Conservation (phyloP, 306 rosid species). For the Lithocarpus polystachyus region DNA sequence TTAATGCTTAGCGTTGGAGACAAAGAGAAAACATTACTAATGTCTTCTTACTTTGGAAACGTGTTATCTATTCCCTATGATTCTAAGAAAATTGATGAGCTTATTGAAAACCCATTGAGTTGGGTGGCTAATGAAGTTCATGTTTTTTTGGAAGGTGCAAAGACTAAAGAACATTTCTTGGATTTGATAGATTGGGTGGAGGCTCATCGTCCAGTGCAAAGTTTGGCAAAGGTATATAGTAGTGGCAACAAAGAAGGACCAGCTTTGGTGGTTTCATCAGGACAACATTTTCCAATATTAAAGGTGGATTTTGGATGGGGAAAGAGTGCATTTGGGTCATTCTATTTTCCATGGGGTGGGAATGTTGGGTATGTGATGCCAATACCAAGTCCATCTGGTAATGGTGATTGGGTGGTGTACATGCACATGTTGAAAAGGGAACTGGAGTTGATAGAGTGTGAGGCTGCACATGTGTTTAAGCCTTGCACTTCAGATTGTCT, state of each 20-base stretch:
- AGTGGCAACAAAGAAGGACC: conserved; percentile 27
- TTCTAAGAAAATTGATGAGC: conserved; percentile 22
- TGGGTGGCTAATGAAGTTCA: conserved; percentile 49
- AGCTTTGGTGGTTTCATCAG: conserved; percentile 64
- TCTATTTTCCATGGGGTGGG: conserved; percentile 79
- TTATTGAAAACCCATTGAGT: conserved; percentile 36
- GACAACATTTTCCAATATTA: conserved; percentile 54
- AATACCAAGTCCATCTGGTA: conserved; percentile 59
- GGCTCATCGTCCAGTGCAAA: conserved; percentile 47
- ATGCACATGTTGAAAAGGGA: conserved; percentile 48
- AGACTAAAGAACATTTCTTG: conserved; percentile 52
- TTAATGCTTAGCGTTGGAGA: conserved; percentile 16
- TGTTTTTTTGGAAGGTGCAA: conserved; percentile 22
- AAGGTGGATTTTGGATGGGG: conserved; percentile 81
- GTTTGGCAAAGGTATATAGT: conserved; percentile 39
- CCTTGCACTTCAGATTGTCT: conserved; percentile 59
- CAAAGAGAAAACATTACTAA: not conserved
- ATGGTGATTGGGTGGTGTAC: conserved; percentile 82
- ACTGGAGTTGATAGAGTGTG: conserved; percentile 48
- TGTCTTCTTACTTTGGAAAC: conserved; percentile 57
- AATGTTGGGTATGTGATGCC: conserved; percentile 79
- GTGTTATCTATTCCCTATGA: conserved; percentile 65
- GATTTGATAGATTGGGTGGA: conserved; percentile 82
- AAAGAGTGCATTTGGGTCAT: conserved; percentile 50
- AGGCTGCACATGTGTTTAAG: conserved; percentile 46